Percentiles rank a stretch among this genome's conserved stretches.
Conservation (phyloP, 495 filamentous ascomycete species). For the Annulohypoxylon maeteangense region DNA sequence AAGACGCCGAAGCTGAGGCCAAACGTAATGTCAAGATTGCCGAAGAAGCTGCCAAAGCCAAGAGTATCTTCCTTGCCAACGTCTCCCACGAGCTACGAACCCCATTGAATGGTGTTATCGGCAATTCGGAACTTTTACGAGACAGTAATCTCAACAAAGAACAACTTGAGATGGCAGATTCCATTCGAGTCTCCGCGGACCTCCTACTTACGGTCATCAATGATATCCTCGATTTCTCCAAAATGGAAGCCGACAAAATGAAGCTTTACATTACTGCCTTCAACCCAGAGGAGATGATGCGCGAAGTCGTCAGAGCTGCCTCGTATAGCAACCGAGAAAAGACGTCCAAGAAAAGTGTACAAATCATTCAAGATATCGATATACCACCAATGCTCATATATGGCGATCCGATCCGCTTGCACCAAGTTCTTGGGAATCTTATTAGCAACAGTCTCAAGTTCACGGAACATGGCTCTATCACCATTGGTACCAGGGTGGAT, state of each 20-base stretch:
- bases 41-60: conserved; percentile 90
- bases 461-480: conserved; percentile 85
- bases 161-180: conserved; percentile 91
- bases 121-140: conserved; percentile 86
- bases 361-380: conserved; percentile 77
- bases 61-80: conserved; percentile 92
- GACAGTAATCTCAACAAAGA: conserved; percentile 80
- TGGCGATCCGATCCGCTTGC: conserved; percentile 88
- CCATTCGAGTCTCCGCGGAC: conserved; percentile 89
- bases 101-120: conserved; percentile 89
- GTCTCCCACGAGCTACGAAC: conserved; percentile 89
- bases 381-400: conserved; percentile 82
- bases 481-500: conserved; percentile 76
- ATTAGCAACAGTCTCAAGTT: conserved; percentile 96
- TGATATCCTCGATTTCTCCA: conserved; percentile 92
- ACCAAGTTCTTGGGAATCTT: conserved; percentile 93
- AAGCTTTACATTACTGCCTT: conserved; percentile 88
- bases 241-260: conserved; percentile 96
- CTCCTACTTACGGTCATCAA: conserved; percentile 94
- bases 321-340: conserved; percentile 86
- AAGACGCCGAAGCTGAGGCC: conserved; percentile 82
- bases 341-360: conserved; percentile 66
- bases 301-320: conserved; percentile 85
- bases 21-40: conserved; percentile 88
- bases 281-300: conserved; percentile 85